Evolutionary conservation across 2,329 filamentous ascomycete genomes (phyloP).

Genomic region (Stagonosporopsis cucurbitacearum): DNA sequence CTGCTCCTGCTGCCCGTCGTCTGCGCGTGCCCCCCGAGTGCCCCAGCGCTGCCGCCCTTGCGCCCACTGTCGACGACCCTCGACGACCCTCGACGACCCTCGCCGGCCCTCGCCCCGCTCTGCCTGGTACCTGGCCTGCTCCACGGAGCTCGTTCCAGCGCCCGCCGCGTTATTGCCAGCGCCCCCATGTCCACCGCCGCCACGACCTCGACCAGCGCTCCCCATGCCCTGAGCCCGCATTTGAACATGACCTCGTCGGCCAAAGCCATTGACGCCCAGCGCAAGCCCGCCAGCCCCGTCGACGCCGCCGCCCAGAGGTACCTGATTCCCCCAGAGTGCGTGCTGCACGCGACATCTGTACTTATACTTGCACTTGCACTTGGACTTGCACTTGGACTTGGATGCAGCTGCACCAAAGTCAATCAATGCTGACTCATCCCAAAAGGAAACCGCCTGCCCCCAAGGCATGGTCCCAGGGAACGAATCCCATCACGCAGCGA

Average conservation of each 20-base stretch:
- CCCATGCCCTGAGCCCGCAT: slow-evolving; percentile 49
- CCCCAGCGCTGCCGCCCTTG: slow-evolving; percentile 32
- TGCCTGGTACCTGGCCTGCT: not conserved
- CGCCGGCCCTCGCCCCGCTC: not conserved
- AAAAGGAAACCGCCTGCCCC: slow-evolving; percentile 60
- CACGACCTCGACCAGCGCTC: slow-evolving; percentile 38
- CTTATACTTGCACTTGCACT: too few species aligned
- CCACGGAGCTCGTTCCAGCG: slow-evolving; percentile 16
- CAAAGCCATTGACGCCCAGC: slow-evolving; percentile 60
- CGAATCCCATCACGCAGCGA: slow-evolving; percentile 66
- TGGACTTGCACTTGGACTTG: not conserved
- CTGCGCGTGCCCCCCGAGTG: slow-evolving; percentile 13
- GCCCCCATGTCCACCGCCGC: slow-evolving; percentile 45
- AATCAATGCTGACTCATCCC: slow-evolving; percentile 35
- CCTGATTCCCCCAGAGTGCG: too few species aligned
- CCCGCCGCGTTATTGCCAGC: slow-evolving; percentile 25
- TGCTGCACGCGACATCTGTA: too few species aligned
- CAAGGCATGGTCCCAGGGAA: slow-evolving; percentile 66
- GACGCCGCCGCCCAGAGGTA: slow-evolving; percentile 62
- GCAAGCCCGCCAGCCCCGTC: slow-evolving; percentile 63
- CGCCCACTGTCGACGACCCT: not conserved
- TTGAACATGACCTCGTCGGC: slow-evolving; percentile 58
- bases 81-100: not conserved
- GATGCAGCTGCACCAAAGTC: not conserved
- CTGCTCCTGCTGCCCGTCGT: slow-evolving; percentile 13